phyloP scores from a whole-genome alignment of 192 early-diverging fungal genomes.

The Umbelopsis vinacea region DNA sequence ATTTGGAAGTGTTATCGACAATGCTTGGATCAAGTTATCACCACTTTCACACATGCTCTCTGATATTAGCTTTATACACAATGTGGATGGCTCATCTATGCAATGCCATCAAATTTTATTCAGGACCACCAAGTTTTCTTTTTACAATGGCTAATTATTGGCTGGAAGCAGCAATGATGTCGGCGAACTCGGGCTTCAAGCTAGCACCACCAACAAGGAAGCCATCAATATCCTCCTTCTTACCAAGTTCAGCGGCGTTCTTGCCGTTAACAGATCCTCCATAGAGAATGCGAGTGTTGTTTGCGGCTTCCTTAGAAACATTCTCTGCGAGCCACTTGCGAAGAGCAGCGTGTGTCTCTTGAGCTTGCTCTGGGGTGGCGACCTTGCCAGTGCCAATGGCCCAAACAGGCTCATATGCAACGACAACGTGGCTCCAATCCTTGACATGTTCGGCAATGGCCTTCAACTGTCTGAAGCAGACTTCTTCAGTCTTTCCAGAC shows the following conservation, averaged over 20 bases:
- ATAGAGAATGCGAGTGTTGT: slow-evolving; percentile 82
- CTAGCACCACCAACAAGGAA: slow-evolving; percentile 99
- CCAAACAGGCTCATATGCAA: slow-evolving; percentile 99
- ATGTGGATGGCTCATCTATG: background rate
- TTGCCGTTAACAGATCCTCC: slow-evolving; percentile 17
- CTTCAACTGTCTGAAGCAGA: slow-evolving; percentile 88
- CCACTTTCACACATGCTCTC: too few species aligned
- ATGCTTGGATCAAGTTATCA: too few species aligned
- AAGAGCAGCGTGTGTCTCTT: slow-evolving; percentile 83
- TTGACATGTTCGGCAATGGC: slow-evolving; percentile 77
- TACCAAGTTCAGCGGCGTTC: slow-evolving; percentile 24
- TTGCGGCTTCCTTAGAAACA: slow-evolving; percentile 65
- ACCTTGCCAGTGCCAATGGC: slow-evolving; percentile 99
- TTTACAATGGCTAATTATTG: slow-evolving; percentile 19
- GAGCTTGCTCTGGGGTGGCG: slow-evolving; percentile 92
- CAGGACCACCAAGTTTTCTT: background rate
- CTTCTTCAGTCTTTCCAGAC: slow-evolving; percentile 80
- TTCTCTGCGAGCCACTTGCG: slow-evolving; percentile 17
- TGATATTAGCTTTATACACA: background rate
- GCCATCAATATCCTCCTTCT: slow-evolving; percentile 94
- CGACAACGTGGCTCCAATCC: slow-evolving; percentile 93
- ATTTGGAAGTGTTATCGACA: too few species aligned
- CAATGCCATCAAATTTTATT: background rate
- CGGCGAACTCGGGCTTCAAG: slow-evolving; percentile 88
- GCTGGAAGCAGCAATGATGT: slow-evolving; percentile 60